Percentiles rank a stretch among this genome's conserved stretches.
These are phyloP conservation scores for Litsea cubeba DNA, from an alignment of 164 flowering plant genomes.

Conservation along the genomic window DNA sequence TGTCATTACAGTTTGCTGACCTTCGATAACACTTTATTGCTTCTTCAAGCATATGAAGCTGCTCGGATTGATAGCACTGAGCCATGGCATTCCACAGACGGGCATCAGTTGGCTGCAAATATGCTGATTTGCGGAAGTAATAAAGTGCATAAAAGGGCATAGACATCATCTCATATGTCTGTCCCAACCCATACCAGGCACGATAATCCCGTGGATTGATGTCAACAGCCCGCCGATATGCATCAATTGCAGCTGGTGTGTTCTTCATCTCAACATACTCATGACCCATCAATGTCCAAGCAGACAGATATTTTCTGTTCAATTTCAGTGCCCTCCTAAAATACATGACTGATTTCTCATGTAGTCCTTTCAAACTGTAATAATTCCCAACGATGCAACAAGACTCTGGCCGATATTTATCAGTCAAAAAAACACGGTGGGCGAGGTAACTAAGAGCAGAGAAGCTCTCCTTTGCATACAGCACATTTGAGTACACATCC, in stretches of 20 bases:
- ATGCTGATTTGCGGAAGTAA: slow-evolving; percentile 79
- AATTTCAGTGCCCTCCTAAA: slow-evolving; percentile 90
- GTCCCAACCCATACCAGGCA: slow-evolving; percentile 99
- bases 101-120: slow-evolving; percentile 84
- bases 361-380: slow-evolving; percentile 93
- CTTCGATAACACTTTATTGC: slow-evolving; percentile 90
- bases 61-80: slow-evolving; percentile 86
- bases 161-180: slow-evolving; percentile 95
- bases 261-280: slow-evolving; percentile 99
- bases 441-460: slow-evolving; percentile 91
- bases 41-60: slow-evolving; percentile 88
- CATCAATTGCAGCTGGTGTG: slow-evolving; percentile 89
- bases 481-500: slow-evolving; percentile 99
- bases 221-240: slow-evolving; percentile 91
- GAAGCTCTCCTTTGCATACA: slow-evolving; percentile 84
- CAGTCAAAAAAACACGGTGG: slow-evolving; percentile 75
- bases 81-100: slow-evolving; percentile 98
- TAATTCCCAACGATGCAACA: slow-evolving; percentile 98
- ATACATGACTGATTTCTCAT: slow-evolving; percentile 89
- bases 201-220: slow-evolving; percentile 90
- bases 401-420: slow-evolving; percentile 95
- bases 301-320: slow-evolving; percentile 80
- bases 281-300: slow-evolving; percentile 99
- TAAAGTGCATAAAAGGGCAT: slow-evolving; percentile 95
- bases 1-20: slow-evolving; percentile 77